Base-by-base conservation (phyloP, 1,284 basidiomycete species). In the Leccinum fallax region DNA sequence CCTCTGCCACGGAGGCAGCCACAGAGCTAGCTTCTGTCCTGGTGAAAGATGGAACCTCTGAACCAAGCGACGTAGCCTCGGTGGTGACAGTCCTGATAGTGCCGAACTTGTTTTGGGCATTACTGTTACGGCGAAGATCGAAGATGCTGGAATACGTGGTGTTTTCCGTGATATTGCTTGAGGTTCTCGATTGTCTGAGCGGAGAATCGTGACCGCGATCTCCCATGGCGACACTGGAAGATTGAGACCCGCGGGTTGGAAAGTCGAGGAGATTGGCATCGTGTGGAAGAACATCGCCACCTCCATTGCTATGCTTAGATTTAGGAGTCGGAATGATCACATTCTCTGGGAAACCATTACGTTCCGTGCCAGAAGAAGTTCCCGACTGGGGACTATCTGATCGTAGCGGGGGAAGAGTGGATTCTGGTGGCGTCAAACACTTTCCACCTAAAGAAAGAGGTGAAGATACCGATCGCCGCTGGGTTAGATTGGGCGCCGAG, bases 81-180 rank as follows among this genome's bases (percentile, higher is more conserved):
- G 91, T 93, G 38, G 87, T 92, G 63, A 87, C 78, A 28, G 90
- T 92, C 66, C 89, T 82, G 65, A 92, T 85, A n/a, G 90, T 93
- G 40, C 87, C 89, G 72, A 85, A 92, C 72, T 85, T 86, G 72
- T 83, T 85, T 65, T 78, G 79, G 61, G 74, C 78, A 59, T 76
- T 79, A 55, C 74, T 78, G 61, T 74, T 79, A 46, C 80, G 76
- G 49, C 78, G 77, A 53, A 79, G 73, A 66, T 89, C 87, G 60
- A 90, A 76, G 60, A 91, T 75, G 65, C 87, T 90, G 60, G 89
- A 90, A 69, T 84, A 81, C 36, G 78, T 77, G 3, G 87, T 89
- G 30, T 76, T 77, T 53, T 83, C 82, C n/a, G 83, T 83, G 64
- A 82, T 79, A 58, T 79, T 78, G 60, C 83, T 86, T 26, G 83